Conservation (phyloP, 2,329 filamentous ascomycete genomes). For the Aureobasidium leucospermi region DNA sequence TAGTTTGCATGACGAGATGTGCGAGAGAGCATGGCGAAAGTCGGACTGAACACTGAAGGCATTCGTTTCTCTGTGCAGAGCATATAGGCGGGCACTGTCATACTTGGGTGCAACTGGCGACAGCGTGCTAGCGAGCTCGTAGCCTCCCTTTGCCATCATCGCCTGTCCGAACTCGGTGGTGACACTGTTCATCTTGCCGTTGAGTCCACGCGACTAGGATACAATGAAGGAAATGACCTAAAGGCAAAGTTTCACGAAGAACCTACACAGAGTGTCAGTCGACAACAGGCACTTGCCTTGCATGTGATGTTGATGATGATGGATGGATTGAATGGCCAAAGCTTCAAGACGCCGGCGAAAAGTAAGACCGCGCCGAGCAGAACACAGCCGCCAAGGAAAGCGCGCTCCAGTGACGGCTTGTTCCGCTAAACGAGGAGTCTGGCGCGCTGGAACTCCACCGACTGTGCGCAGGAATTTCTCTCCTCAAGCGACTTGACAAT, state of each 20-base stretch:
- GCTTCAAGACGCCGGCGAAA: neutral
- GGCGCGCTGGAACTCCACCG: neutral
- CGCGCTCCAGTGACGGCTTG: neutral
- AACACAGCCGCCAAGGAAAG: neutral
- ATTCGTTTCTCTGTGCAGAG: constrained; percentile 66
- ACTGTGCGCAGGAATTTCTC: constrained; percentile 10
- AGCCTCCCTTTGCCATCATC: constrained; percentile 58
- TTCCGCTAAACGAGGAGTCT: constrained; percentile 6
- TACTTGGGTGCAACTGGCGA: constrained; percentile 59
- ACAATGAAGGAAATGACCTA: neutral
- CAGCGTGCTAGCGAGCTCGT: constrained; percentile 65
- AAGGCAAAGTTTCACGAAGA: neutral
- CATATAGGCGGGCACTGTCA: constrained; percentile 58
- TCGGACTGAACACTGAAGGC: constrained; percentile 58
- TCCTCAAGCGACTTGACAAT: constrained; percentile 6
- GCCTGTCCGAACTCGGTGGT: constrained; percentile 68
- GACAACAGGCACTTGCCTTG: neutral
- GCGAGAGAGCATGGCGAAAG: constrained; percentile 63
- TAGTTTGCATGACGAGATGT: constrained; percentile 40
- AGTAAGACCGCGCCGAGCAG: neutral
- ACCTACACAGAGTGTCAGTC: constrained; percentile 1
- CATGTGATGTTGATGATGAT: constrained; percentile 8
- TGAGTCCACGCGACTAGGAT: neutral
- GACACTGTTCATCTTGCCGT: constrained; percentile 54
- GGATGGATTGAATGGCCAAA: neutral